Percentiles rank a stretch among this genome's conserved stretches.
Evolutionary conservation across 805 yeast species (phyloP).

Genomic region (Maudiozyma turicensis): DNA sequence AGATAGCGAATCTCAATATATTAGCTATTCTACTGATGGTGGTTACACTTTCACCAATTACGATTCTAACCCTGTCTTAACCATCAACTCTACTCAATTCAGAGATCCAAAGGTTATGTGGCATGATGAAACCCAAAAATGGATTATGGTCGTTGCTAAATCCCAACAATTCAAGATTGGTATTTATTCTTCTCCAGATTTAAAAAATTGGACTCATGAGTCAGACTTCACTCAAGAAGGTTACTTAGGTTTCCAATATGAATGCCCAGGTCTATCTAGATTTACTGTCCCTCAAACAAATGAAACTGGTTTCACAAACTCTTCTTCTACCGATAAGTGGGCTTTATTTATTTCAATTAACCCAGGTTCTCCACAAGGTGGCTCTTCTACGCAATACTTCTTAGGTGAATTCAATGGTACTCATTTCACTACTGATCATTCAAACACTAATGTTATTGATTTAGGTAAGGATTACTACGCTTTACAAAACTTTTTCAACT

Average conservation of each 20-base stretch:
- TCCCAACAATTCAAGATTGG: slow-evolving; percentile 1
- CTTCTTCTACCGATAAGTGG: not conserved
- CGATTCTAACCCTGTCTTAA: not conserved
- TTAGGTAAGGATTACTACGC: slow-evolving; percentile 2
- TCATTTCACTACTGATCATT: not conserved
- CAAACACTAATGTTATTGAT: not conserved
- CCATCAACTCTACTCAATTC: not conserved
- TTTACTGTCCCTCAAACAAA: not conserved
- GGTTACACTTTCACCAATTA: not conserved
- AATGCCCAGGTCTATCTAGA: not conserved
- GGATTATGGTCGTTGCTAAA: slow-evolving; percentile 1
- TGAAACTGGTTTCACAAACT: not conserved
- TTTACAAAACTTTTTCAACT: not conserved
- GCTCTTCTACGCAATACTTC: not conserved
- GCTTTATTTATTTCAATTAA: slow-evolving; percentile 1
- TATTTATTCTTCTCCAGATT: not conserved
- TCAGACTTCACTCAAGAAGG: not conserved
- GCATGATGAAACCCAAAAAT: slow-evolving; percentile 1
- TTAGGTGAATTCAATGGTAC: slow-evolving; percentile 1
- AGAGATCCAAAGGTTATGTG: slow-evolving; percentile 2
- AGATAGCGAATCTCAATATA: not conserved
- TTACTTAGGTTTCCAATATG: slow-evolving; percentile 1
- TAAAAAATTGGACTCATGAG: not conserved
- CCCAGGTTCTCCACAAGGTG: not conserved
- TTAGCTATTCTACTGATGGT: slow-evolving; percentile 1